A percentile compares a stretch with the other conserved stretches of the same genome.
Evolutionary conservation across 331 rosid species (phyloP).

Genomic region (Quercus lobata): DNA sequence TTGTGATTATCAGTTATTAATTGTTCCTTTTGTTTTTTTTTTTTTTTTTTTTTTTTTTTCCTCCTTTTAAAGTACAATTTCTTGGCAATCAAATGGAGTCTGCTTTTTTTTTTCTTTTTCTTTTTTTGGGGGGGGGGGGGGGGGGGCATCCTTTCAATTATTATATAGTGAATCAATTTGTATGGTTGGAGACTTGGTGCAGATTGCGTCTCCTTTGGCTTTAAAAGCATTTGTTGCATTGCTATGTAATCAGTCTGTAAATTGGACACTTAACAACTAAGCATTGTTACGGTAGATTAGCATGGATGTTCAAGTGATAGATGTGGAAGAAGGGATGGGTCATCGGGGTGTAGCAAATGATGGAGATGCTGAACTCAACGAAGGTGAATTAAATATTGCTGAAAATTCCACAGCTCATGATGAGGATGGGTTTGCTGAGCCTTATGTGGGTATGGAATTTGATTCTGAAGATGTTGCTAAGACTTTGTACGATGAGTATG

Average conservation of each 20-base stretch:
- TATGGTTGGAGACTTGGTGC: slow-evolving; percentile 14
- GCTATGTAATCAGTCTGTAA: slow-evolving; percentile 13
- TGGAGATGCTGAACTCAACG: slow-evolving; percentile 64
- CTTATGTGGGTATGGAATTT: slow-evolving; percentile 76
- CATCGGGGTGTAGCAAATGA: slow-evolving; percentile 46
- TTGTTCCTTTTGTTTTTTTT: no score
- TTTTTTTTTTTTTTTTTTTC: not conserved
- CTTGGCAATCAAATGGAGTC: not conserved
- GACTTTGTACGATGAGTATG: slow-evolving; percentile 65
- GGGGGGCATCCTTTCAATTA: not conserved
- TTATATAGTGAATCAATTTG: slow-evolving; percentile 17
- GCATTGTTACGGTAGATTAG: slow-evolving; percentile 22
- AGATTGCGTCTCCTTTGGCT: slow-evolving; percentile 6
- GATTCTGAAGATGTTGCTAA: slow-evolving; percentile 80
- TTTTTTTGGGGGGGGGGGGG: no score
- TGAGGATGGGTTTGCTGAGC: slow-evolving; percentile 59
- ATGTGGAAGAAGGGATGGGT: slow-evolving; percentile 49
- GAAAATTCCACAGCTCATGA: slow-evolving; percentile 40
- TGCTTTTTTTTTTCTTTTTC: not conserved
- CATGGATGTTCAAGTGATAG: slow-evolving; percentile 76
- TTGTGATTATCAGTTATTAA: not conserved
- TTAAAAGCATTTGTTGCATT: slow-evolving; percentile 18
- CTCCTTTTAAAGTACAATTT: not conserved
- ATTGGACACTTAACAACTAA: slow-evolving; percentile 17
- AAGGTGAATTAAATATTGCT: slow-evolving; percentile 42